Evolutionary conservation across 2,329 filamentous ascomycete species (phyloP), one percentile per base, ranked within the genome.

Genomic region (Apiospora sp.): DNA sequence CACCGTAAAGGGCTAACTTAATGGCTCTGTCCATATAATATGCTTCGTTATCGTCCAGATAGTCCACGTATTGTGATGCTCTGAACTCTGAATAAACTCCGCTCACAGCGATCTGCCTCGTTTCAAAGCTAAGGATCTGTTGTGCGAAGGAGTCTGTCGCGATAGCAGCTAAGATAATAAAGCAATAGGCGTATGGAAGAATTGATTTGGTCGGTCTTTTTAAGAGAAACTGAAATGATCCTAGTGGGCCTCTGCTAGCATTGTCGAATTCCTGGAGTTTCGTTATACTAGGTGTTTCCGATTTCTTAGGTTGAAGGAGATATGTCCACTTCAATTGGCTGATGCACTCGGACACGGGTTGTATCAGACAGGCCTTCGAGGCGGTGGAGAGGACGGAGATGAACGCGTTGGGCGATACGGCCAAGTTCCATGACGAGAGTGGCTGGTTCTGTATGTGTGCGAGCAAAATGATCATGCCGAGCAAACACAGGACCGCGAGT

Each of bases 321-420:
- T 71, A 51, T n/a, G 41, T 22, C 69, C 69, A 71, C 34, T 71
- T 71, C 13, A 71, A 14, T 14, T 71, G 69, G n/a, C 69, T 67
- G n/a, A 71, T 34, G 12, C 69, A 71, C 46, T 71, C 69, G 1
- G 69, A 64, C 14, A 67, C 69, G 5, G 69, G 54, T 3, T 61
- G 69, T 34, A 71, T 48, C 1, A 71, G 51, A 48, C 16, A 71
- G 0, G 69, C 69, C 14, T 71, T 67, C 3, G 69, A 64, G 10
- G 69, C 69, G 22, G 69, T 71, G 3, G 51, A 64, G 7, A 71
- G n/a, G 22, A 71, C 51, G 14, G 69, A 64, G 27, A 71, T 64
- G 22, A 71, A 44, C 7, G 69, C 51, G 12, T 67, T 71, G 13
- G 69, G 69, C 6, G 69, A 71, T 5, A 71, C 51, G 3, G 69